Conservation (phyloP, 352 stramenopile genomes). For the Pythium aphanidermatum region DNA sequence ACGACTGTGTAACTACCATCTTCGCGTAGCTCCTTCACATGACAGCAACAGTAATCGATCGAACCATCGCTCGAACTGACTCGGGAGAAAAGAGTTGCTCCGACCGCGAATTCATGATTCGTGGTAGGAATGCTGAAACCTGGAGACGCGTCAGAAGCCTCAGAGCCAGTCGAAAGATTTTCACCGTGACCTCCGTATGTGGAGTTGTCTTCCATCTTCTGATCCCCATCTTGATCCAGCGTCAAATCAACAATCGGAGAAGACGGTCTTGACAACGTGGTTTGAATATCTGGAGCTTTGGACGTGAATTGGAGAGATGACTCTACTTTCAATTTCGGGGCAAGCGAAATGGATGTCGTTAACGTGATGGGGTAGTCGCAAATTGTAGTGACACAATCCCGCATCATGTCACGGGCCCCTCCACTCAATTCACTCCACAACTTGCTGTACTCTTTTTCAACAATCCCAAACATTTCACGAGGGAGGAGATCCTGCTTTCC, state of each 20-base stretch:
- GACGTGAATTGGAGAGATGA: too few species aligned
- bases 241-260: too few species aligned
- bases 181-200: too few species aligned
- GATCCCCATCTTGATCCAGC: too few species aligned
- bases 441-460: conserved; percentile 38
- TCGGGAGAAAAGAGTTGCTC: conserved; percentile 38
- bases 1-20: conserved; percentile 40
- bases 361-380: not conserved
- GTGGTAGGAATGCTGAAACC: too few species aligned
- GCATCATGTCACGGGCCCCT: conserved; percentile 46
- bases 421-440: conserved; percentile 41
- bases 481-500: conserved; percentile 30
- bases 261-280: too few species aligned
- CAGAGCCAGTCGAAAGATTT: too few species aligned
- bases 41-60: conserved; percentile 37
- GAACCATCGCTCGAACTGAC: conserved; percentile 29
- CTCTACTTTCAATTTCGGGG: too few species aligned
- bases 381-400: conserved; percentile 9
- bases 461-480: conserved; percentile 22
- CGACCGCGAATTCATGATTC: too few species aligned
- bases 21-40: conserved; percentile 31
- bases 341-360: conserved; percentile 17
- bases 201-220: too few species aligned
- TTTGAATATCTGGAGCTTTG: too few species aligned
- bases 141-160: too few species aligned